Percentiles rank a stretch among this genome's conserved stretches.
phyloP scores from a whole-genome alignment of 495 filamentous ascomycete genomes.

The Rusavskia elegans region DNA sequence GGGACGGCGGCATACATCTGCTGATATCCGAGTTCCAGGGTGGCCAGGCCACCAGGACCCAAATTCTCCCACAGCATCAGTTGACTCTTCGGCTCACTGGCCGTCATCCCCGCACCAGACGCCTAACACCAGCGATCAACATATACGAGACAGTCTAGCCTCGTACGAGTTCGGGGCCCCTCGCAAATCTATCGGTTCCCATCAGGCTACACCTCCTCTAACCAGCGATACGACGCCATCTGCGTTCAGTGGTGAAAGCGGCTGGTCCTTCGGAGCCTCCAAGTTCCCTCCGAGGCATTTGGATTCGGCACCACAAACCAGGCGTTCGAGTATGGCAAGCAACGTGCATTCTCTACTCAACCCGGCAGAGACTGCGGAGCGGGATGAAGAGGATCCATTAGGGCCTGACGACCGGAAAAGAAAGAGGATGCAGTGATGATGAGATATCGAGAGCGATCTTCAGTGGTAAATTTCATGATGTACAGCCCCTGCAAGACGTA shows the following conservation, averaged over 20 bases:
- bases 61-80: slow-evolving; percentile 53
- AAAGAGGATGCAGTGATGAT: slow-evolving; percentile 47
- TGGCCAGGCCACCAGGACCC: slow-evolving; percentile 41
- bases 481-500: too few relatives aligned
- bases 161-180: slow-evolving; percentile 62
- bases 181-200: slow-evolving; percentile 39
- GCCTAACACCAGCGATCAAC: slow-evolving; percentile 54
- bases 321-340: slow-evolving; percentile 58
- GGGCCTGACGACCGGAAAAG: slow-evolving; percentile 58
- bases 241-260: slow-evolving; percentile 34
- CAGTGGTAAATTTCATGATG: too few relatives aligned
- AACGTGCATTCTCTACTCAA: slow-evolving; percentile 72
- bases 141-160: slow-evolving; percentile 65
- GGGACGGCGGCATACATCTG: slow-evolving; percentile 79
- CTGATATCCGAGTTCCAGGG: slow-evolving; percentile 81
- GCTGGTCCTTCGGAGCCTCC: slow-evolving; percentile 35
- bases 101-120: slow-evolving; percentile 67
- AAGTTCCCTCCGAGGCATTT: slow-evolving; percentile 25
- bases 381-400: slow-evolving; percentile 50
- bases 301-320: slow-evolving; percentile 42
- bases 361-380: slow-evolving; percentile 61
- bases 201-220: slow-evolving; percentile 57
- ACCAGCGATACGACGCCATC: slow-evolving; percentile 31
- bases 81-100: slow-evolving; percentile 60
- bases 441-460: too few relatives aligned